Evolutionary conservation across 345 rosid genomes (phyloP).

Genomic region (Citrus hindsii): DNA sequence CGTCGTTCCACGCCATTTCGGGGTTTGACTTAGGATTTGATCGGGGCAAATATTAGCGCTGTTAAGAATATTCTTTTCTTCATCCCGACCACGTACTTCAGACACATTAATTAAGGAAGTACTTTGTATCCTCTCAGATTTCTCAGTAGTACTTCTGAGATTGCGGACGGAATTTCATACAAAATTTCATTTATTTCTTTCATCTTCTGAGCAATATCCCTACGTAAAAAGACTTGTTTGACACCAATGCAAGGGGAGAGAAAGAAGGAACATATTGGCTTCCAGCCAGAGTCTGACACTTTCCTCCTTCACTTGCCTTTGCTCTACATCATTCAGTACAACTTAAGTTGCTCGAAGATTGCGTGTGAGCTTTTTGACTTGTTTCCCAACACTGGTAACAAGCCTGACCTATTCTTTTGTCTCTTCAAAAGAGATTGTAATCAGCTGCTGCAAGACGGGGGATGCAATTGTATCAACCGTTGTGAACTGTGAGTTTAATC

Average conservation of each 20-base stretch:
- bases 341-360: not conserved
- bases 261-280: not conserved
- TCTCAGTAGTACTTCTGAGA: not conserved
- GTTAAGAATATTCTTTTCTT: not conserved
- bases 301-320: not conserved
- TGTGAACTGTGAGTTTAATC: too few relatives aligned
- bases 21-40: too few relatives aligned
- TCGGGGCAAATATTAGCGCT: too few relatives aligned
- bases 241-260: not conserved
- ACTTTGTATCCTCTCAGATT: not conserved
- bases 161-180: not conserved
- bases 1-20: too few relatives aligned
- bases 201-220: not conserved
- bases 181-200: not conserved
- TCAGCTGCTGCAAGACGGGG: not conserved
- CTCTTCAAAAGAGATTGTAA: not conserved
- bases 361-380: too few relatives aligned
- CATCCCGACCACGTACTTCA: not conserved
- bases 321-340: not conserved
- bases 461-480: not conserved
- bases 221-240: not conserved
- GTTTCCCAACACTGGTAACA: not conserved
- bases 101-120: not conserved
- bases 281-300: not conserved
- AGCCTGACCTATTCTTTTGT: not conserved